Conservation (phyloP, 148 eudicot species). For the Rhododendron vialii region DNA sequence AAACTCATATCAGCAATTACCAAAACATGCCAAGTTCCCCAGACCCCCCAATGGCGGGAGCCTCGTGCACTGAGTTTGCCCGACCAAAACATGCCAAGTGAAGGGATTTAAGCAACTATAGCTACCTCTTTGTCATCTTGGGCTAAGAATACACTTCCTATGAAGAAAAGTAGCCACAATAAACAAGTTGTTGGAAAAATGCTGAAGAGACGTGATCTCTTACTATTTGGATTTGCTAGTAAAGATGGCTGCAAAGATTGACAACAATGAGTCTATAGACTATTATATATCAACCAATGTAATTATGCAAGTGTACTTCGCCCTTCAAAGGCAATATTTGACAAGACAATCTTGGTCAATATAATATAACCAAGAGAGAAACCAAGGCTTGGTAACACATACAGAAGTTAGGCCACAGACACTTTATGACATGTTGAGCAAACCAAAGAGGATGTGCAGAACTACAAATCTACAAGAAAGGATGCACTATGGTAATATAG, state of each 20-base stretch:
- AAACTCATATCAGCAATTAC: not conserved
- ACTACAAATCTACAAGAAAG: not conserved
- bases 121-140: slow-evolving; percentile 42
- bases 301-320: not conserved
- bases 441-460: not conserved
- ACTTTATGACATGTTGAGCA: not conserved
- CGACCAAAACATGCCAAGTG: not conserved
- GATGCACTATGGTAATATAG: not conserved
- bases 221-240: slow-evolving; percentile 30
- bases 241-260: slow-evolving; percentile 30
- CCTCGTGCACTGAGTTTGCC: no score
- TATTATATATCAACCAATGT: not conserved
- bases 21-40: not conserved
- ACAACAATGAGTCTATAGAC: not conserved
- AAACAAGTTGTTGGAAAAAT: slow-evolving; percentile 34
- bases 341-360: not conserved
- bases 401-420: not conserved
- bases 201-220: slow-evolving; percentile 39
- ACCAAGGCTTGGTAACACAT: not conserved
- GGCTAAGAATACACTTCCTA: slow-evolving; percentile 27
- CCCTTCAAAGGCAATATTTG: not conserved
- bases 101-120: not conserved
- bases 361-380: not conserved
- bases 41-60: no score
- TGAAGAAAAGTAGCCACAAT: slow-evolving; percentile 29